Evolutionary conservation across 2,329 filamentous ascomycete species (phyloP).

Genomic region (Torrubiellomyces zombiae): DNA sequence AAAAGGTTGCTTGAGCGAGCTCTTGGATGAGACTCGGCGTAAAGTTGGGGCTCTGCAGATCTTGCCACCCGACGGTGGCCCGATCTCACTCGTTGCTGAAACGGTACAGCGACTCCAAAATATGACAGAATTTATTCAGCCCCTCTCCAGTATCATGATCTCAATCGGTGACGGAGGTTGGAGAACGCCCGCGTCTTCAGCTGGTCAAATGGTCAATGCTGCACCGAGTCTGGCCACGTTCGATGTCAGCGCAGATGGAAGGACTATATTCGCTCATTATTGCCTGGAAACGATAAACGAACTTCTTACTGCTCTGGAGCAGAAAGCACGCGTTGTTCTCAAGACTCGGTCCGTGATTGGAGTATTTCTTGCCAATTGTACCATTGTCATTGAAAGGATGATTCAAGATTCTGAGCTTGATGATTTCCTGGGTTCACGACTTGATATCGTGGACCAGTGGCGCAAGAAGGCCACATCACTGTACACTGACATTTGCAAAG

Average conservation of each 20-base stretch:
- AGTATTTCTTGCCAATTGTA: slow-evolving; percentile 80
- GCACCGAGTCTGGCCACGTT: slow-evolving; percentile 61
- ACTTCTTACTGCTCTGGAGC: slow-evolving; percentile 58
- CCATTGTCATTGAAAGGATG: slow-evolving; percentile 69
- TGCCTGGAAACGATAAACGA: slow-evolving; percentile 76
- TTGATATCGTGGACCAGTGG: slow-evolving; percentile 59
- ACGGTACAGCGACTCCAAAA: slow-evolving; percentile 75
- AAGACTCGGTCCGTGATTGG: slow-evolving; percentile 67
- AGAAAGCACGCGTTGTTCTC: slow-evolving; percentile 54
- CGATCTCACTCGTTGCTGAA: slow-evolving; percentile 63
- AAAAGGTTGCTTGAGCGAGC: slow-evolving; percentile 65
- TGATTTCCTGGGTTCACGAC: slow-evolving; percentile 50
- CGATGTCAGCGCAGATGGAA: slow-evolving; percentile 77
- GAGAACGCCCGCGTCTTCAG: slow-evolving; percentile 37
- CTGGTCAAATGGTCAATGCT: slow-evolving; percentile 42
- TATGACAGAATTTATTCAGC: slow-evolving; percentile 73
- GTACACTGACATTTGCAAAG: slow-evolving; percentile 79
- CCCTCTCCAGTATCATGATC: slow-evolving; percentile 77
- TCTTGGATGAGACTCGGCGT: slow-evolving; percentile 69
- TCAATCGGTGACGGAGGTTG: slow-evolving; percentile 89
- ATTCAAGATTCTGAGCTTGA: slow-evolving; percentile 67
- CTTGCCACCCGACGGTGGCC: slow-evolving; percentile 62
- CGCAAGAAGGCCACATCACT: slow-evolving; percentile 69
- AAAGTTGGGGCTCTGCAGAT: slow-evolving; percentile 47
- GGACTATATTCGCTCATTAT: slow-evolving; percentile 78